phyloP scores from a whole-genome alignment of 2,329 filamentous ascomycete species.

The Paecilomyces sp. region DNA sequence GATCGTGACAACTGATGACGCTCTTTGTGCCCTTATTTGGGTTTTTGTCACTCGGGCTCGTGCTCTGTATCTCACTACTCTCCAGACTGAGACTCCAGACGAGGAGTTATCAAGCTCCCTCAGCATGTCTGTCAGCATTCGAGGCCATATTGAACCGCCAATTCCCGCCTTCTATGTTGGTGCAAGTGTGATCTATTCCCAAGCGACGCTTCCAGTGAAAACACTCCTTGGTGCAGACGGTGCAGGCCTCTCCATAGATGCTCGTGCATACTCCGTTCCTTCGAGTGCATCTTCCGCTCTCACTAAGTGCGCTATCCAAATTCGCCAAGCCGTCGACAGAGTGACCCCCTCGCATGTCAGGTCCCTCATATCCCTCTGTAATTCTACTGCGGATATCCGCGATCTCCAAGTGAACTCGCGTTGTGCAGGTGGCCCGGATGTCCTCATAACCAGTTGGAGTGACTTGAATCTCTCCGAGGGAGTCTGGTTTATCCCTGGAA shows the following conservation, averaged over 20 bases:
- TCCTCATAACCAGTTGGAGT: neutral
- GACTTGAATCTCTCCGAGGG: neutral
- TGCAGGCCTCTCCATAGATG: neutral
- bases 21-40: neutral
- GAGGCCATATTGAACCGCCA: neutral
- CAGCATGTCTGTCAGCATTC: neutral
- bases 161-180: neutral
- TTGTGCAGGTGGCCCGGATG: neutral
- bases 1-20: neutral
- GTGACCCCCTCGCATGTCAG: neutral
- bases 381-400: neutral
- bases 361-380: neutral
- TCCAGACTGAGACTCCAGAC: neutral
- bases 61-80: neutral
- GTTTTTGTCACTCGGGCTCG: neutral
- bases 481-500: neutral
- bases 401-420: neutral
- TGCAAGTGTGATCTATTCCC: neutral
- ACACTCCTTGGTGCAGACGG: neutral
- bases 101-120: neutral
- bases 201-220: neutral
- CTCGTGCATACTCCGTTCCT: neutral
- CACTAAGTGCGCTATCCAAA: neutral
- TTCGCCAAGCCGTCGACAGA: neutral
- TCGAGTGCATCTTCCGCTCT: neutral